Percentiles rank a stretch among this genome's conserved stretches.
These are phyloP conservation scores for Nigrograna mackinnonii DNA, from an alignment of 2,329 filamentous ascomycete genomes.

Conservation along the genomic window DNA sequence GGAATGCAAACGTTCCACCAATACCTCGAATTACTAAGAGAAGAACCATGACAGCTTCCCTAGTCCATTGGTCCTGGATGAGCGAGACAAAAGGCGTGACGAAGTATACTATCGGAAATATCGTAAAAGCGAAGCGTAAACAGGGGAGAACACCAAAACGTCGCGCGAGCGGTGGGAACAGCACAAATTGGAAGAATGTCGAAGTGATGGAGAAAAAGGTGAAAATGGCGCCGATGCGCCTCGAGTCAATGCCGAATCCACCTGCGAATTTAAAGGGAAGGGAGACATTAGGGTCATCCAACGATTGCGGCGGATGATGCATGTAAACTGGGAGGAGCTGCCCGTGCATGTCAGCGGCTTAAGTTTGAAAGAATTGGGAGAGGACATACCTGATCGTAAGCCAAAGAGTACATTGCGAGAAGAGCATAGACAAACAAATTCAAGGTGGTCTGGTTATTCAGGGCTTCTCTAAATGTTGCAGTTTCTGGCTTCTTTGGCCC, in stretches of 20 bases:
- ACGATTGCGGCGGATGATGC: conserved; percentile 66
- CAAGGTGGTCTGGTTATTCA: conserved; percentile 73
- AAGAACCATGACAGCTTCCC: conserved; percentile 63
- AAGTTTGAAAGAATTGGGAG: neutral
- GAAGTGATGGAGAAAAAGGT: conserved; percentile 80
- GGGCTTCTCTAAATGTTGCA: conserved; percentile 63
- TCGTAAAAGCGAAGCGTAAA: conserved; percentile 67
- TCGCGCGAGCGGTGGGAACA: conserved; percentile 78
- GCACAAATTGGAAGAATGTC: conserved; percentile 80
- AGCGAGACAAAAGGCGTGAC: conserved; percentile 81
- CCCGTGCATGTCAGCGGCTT: neutral
- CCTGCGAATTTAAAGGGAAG: conserved; percentile 82
- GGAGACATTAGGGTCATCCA: conserved; percentile 58
- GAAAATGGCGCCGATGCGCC: conserved; percentile 82
- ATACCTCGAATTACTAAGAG: conserved; percentile 77
- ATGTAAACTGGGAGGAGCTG: conserved; percentile 81
- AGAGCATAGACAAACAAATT: conserved; percentile 79
- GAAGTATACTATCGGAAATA: conserved; percentile 77
- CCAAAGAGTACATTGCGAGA: conserved; percentile 78
- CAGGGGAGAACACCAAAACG: conserved; percentile 75
- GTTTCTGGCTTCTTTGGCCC: neutral
- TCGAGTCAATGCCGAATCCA: conserved; percentile 75
- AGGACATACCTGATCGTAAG: conserved; percentile 71
- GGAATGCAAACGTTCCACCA: conserved; percentile 82
- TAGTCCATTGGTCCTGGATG: conserved; percentile 51